Percentiles rank a stretch among this genome's conserved stretches.
Evolutionary conservation across 495 filamentous ascomycete genomes (phyloP).

Genomic region (Neurospora sp.): DNA sequence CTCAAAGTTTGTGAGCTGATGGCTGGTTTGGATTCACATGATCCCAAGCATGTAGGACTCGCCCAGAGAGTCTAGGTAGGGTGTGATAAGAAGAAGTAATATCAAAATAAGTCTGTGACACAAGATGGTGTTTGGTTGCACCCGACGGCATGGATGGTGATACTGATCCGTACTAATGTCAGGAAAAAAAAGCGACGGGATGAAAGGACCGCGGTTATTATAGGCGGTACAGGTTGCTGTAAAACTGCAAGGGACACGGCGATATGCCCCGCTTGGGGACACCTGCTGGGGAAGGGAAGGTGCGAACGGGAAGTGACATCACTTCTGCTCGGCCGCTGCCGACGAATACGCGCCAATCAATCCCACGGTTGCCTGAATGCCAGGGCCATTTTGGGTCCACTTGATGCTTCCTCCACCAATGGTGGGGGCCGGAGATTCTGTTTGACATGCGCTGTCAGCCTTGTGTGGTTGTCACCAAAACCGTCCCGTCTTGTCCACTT

Average conservation of each 20-base stretch:
- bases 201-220: neutral
- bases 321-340: neutral
- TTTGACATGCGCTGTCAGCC: neutral
- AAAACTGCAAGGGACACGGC: neutral
- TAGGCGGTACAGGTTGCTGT: neutral
- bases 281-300: neutral
- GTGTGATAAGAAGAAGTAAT: neutral
- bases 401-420: neutral
- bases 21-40: neutral
- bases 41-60: neutral
- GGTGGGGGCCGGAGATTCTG: neutral
- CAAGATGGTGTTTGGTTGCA: neutral
- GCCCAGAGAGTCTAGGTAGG: neutral
- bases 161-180: neutral
- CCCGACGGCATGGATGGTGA: neutral
- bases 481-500: neutral
- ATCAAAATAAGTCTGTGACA: neutral
- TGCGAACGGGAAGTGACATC: neutral
- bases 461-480: neutral
- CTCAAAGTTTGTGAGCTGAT: neutral
- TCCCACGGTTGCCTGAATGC: neutral
- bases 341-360: neutral
- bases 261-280: neutral
- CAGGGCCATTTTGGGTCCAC: neutral
- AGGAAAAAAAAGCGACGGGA: neutral